Base-by-base conservation (phyloP, 2,329 filamentous ascomycete species). In the Lasiodiplodia citricola region DNA sequence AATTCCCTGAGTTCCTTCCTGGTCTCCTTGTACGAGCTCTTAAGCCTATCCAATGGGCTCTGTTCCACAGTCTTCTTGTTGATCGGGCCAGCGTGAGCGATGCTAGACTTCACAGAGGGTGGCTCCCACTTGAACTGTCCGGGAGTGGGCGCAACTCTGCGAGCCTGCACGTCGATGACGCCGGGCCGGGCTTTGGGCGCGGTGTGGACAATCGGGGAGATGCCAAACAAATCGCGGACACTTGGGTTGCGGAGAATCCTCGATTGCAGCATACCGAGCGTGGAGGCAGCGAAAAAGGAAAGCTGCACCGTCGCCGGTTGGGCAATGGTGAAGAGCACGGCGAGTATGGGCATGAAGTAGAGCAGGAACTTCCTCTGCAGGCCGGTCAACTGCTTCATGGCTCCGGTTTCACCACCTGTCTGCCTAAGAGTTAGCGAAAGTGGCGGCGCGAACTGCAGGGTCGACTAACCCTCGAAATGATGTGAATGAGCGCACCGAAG, bases 291-390 rank as follows among this genome's bases (percentile, higher is more conserved):
- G 65, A 86, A 77, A 80, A 93, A 91, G 80, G 88, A 91, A 37
- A 92, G 74, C 75, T 91, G 89, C 2, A 92, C 77, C 23, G 82
- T 84, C 28, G 86, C 84, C 0, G 88, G 85, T 75, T 86, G 85
- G 70, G 80, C 86, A 14, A 80, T 73, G 65, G 88, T 89, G 74
- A 91, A 81, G 4, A 80, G 2, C 37, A 87, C 79, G 8, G 87
- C 83, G 2, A 90, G 41, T 7, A 77, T 70, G 2, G 90, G 89
- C 37, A 92, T 72, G 51, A 80, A 79, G 66, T 81, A 83, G 41
- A 82, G 73, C 70, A 87, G 74, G 7, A 81, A 65, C 44, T 79
- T 82, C 69, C 78, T 75, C 70, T 82, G 70, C 70, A n/a, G 76
- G 75, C 77, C 70, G 54, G 28, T 70, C 64, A 54, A 67, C 68